Base-by-base conservation (phyloP, 108 stramenopile genomes). In the Chaetoceros tenuissimus region DNA sequence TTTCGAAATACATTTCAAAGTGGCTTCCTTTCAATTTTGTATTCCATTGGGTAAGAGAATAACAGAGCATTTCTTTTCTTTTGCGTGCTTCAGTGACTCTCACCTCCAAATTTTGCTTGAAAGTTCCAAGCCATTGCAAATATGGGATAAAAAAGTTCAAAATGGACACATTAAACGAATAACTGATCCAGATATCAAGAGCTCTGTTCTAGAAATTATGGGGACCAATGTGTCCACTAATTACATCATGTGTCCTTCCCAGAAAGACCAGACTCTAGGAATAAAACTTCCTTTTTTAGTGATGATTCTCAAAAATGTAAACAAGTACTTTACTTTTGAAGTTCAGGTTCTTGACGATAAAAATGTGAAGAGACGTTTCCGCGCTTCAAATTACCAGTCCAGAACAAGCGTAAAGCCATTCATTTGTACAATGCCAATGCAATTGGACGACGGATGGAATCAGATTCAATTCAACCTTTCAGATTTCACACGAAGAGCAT, bases 371-470 rank as follows among this genome's bases (percentile, higher is more conserved):
- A 71, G 94, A 53, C 69, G 94, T 31, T 95, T 95, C 62, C 80
- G 94, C 22, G 94, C 94, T 5, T 87, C 85, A 40, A 95, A 89
- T 67, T 95, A 92, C 57, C 94, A 95, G 71, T 83, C 78, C 31
- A 87, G 85, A 29, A 95, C 94, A 22, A 69, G 92, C 52, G 94
- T 95, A 24, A 93, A 95, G 74, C 87, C 91, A 16, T 95, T 93
- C 68, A 95, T 95, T 59, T 95, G 94, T 72, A 89, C 92, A 21
- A 95, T 95, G 94, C 94, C 94, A 51, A 95, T 95, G 94, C 75
- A 89, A 25, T 68, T 95, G 44, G 94, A 95, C 52, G 94, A 95
- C 51, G 94, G 94, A 24, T 94, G 94, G 94, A 94, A 94, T 77
- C 94, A 94, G 71, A 91, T 94, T 48, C 94, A 94, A 67, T 94